phyloP scores from a whole-genome alignment of 2,329 filamentous ascomycete genomes.

The Lanzia echinophila region DNA sequence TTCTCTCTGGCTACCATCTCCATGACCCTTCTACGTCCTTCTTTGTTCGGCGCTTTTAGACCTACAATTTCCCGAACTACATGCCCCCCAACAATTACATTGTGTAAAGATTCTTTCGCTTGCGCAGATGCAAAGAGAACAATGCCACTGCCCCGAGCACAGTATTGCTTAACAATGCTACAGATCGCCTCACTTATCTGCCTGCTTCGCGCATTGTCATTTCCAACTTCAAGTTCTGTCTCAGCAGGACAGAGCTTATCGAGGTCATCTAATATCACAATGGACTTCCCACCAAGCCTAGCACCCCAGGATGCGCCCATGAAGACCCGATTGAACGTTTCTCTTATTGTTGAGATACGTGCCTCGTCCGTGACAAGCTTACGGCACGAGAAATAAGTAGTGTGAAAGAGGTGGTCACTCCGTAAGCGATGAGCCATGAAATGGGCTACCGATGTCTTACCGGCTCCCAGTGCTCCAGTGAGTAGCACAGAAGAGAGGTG shows the following conservation, averaged over 20 bases:
- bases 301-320: conserved; percentile 89
- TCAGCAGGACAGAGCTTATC: conserved; percentile 90
- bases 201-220: conserved; percentile 85
- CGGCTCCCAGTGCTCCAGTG: conserved; percentile 82
- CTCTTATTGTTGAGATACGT: conserved; percentile 82
- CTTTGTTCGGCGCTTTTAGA: conserved; percentile 87
- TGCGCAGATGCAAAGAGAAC: conserved; percentile 87
- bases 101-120: conserved; percentile 87
- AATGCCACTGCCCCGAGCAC: conserved; percentile 69
- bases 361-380: conserved; percentile 88
- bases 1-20: conserved; percentile 65
- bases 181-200: conserved; percentile 88
- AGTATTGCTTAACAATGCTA: conserved; percentile 77
- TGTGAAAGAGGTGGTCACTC: conserved; percentile 68
- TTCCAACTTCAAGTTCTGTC: conserved; percentile 88
- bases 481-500: conserved; percentile 85
- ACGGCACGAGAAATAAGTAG: conserved; percentile 78
- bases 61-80: conserved; percentile 86
- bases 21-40: conserved; percentile 74
- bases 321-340: conserved; percentile 76
- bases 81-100: conserved; percentile 83
- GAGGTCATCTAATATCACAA: conserved; percentile 87
- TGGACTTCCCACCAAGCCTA: conserved; percentile 70
- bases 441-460: conserved; percentile 78
- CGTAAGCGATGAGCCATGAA: conserved; percentile 68